Evolutionary conservation across 768 basidiomycete species (phyloP), one percentile per base, ranked within the genome.

Genomic region (Auricularia sp.): DNA sequence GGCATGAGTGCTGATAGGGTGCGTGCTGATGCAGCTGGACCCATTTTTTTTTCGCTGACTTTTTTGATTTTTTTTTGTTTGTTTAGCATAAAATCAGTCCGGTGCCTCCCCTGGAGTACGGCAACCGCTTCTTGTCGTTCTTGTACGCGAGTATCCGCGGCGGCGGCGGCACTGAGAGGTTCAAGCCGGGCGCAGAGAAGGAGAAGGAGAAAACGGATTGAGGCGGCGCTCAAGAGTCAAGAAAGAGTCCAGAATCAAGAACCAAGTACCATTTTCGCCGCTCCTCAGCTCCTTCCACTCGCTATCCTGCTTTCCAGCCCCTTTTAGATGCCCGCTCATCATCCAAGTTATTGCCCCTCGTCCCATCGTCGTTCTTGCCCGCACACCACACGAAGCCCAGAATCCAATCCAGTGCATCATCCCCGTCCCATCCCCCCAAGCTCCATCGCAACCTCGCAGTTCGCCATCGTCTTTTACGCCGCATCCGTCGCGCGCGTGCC

Each of bases 51-150:
- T 36, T 33, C n/a, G 44, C 62, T 69, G 21, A 10, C 56, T 14
- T 39, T 69, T 51, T 68, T 70, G 58, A 66, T 59, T 3, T 34
- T 63, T 64, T 64, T 44, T 35, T 61, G 8, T 65, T 33, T 68
- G 16, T 68, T 10, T 69, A 97, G 94, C 92, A 94, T 72, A 95
- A 91, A 73, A 98, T 98, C 69, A 95, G 92, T 63, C 92, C 95
- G 5, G 92, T 98, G 2, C 88, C 89, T 2, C 94, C 97, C 0
- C 69, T 76, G 6, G 91, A 95, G 69, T 98, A 99, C 72, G 89
- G 85, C 3, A 85, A 91, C 44, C 85, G 97, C 56, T 98, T 99
- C 81, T 87, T 91, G 75, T 66, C 79, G 33, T 94, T 94, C 70
- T 88, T 94, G 86, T 87, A 85, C 73, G 88, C 89, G 29, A 82